Evolutionary conservation across 2,329 filamentous ascomycete genomes (phyloP), one percentile per base, ranked within the genome.

Genomic region (Colletotrichum eleusines): DNA sequence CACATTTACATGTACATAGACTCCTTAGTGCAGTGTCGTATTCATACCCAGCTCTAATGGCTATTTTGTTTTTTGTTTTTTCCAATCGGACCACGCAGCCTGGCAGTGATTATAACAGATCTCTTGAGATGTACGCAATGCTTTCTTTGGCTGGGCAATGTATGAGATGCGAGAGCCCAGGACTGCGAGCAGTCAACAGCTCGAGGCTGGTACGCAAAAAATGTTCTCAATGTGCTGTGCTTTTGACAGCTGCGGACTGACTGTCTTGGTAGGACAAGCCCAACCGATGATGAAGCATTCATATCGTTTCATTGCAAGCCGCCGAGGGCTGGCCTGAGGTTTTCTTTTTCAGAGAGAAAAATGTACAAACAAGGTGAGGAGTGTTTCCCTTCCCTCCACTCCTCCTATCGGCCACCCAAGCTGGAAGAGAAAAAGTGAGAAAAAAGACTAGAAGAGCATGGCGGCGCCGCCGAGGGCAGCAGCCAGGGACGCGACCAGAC

Each of bases 391-490:
- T 18, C 18, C n/a, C n/a, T n/a, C n/a, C n/a, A n/a, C n/a, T n/a
- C n/a, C n/a, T n/a, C n/a, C n/a, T n/a, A n/a, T n/a, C n/a, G n/a
- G n/a, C n/a, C n/a, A n/a, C n/a, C n/a, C n/a, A n/a, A n/a, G n/a
- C n/a, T n/a, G 50, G 14, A 18, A 20, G 42, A 38, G 5, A 6
- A 16, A n/a, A 44, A 35, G 9, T 8, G 2, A 35, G 35, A 18
- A 18, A 4, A 2, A 23, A 1, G n/a, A 16, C 54, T 58, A 74
- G 44, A 73, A 61, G 44, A 74, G 53, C 40, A 74, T 28, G 28
- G 68, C 67, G 5, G 71, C 71, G 3, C 72, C 72, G 2, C 63
- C 72, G n/a, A 73, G 23, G 20, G 64, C 67, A 1, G 71, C 71
- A 11, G 63, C 53, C 23, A 73, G 18, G 7, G 72, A 71, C 2